phyloP scores from a whole-genome alignment of 1,139 yeast species.

The Candida sanyaensis region DNA sequence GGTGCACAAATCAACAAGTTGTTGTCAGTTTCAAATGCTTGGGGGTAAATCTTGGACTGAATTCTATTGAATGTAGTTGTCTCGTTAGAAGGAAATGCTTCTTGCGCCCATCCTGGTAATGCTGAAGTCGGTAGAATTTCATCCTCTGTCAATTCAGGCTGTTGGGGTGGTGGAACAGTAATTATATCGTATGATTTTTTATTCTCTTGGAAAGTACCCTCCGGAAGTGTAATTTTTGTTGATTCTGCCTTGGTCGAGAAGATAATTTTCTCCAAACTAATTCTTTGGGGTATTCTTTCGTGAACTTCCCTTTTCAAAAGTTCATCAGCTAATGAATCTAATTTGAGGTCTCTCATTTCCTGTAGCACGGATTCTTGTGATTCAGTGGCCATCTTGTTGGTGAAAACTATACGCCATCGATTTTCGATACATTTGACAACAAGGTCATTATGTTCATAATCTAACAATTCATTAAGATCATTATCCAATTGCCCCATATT shows the following conservation, averaged over 20 bases:
- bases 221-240: slow-evolving; percentile 71
- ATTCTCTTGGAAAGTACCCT: slow-evolving; percentile 77
- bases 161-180: slow-evolving; percentile 76
- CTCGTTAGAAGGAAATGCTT: slow-evolving; percentile 71
- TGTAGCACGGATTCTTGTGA: slow-evolving; percentile 30
- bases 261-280: slow-evolving; percentile 63
- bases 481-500: slow-evolving; percentile 51
- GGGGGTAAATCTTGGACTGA: slow-evolving; percentile 81
- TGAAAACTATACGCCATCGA: slow-evolving; percentile 56
- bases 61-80: slow-evolving; percentile 72
- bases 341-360: slow-evolving; percentile 24
- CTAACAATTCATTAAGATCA: slow-evolving; percentile 51
- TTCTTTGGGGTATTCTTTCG: slow-evolving; percentile 49
- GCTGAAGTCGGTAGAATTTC: slow-evolving; percentile 57
- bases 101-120: slow-evolving; percentile 81
- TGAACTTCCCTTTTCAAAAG: slow-evolving; percentile 23
- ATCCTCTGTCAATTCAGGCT: slow-evolving; percentile 46
- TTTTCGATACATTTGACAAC: slow-evolving; percentile 54
- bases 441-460: slow-evolving; percentile 51
- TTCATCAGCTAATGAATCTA: slow-evolving; percentile 28
- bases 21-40: slow-evolving; percentile 69
- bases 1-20: slow-evolving; percentile 92
- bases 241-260: slow-evolving; percentile 70
- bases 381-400: slow-evolving; percentile 40
- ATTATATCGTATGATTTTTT: slow-evolving; percentile 82